Percentiles rank a stretch among this genome's conserved stretches.
phyloP scores from a whole-genome alignment of 164 flowering plant genomes.

The Cinnamomum micranthum region DNA sequence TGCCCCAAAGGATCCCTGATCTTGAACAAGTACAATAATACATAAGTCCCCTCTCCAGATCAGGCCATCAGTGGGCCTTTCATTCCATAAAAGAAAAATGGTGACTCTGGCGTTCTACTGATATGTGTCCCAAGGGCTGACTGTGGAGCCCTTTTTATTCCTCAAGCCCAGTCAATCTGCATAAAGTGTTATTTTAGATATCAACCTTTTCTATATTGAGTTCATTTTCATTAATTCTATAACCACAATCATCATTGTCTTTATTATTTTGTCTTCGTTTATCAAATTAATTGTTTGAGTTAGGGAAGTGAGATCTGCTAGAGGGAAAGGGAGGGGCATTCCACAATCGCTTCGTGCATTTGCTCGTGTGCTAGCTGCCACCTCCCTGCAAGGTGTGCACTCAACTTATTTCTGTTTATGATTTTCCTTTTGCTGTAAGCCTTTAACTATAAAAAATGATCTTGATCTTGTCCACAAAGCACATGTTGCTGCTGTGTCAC shows the following conservation, averaged over 20 bases:
- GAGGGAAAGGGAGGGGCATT: slow-evolving; percentile 75
- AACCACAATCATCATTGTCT: background rate
- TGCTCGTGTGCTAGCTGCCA: slow-evolving; percentile 61
- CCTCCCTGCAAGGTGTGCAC: slow-evolving; percentile 48
- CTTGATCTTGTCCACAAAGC: background rate
- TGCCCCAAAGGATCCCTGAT: too few relatives aligned
- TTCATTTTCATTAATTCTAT: too few relatives aligned
- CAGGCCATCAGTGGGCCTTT: too few relatives aligned
- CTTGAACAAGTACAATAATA: too few relatives aligned
- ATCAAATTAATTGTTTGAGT: background rate
- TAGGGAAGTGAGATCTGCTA: slow-evolving; percentile 67
- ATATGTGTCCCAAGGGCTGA: too few relatives aligned
- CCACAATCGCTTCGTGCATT: slow-evolving; percentile 86
- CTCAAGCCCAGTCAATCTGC: too few relatives aligned
- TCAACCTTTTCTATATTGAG: too few relatives aligned
- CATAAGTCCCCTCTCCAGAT: too few relatives aligned
- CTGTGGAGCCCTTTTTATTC: too few relatives aligned
- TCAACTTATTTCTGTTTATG: slow-evolving; percentile 1
- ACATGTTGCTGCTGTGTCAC: background rate
- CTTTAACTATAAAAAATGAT: background rate
- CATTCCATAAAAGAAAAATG: too few relatives aligned
- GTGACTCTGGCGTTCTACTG: too few relatives aligned
- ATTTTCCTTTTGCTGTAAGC: background rate
- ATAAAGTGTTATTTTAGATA: too few relatives aligned
- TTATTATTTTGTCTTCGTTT: background rate